Conservation (phyloP, 1,284 basidiomycete genomes). For the Ustilago sp. region DNA sequence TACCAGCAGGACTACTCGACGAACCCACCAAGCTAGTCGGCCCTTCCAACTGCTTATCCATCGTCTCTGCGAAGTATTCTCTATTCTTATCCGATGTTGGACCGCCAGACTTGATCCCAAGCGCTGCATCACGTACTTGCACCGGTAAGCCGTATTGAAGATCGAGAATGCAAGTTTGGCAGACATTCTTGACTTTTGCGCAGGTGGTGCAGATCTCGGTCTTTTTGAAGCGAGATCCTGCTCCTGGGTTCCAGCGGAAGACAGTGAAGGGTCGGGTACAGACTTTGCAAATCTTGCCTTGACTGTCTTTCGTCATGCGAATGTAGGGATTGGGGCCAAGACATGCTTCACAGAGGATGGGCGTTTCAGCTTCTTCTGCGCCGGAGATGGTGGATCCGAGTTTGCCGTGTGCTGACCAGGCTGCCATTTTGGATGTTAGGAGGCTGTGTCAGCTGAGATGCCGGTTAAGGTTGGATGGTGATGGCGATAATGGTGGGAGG, state of each 20-base stretch:
- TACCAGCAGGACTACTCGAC: slow-evolving; percentile 59
- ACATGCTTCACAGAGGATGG: slow-evolving; percentile 76
- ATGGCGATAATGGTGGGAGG: slow-evolving; percentile 6
- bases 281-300: slow-evolving; percentile 87
- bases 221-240: slow-evolving; percentile 91
- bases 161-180: slow-evolving; percentile 96
- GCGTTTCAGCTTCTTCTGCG: slow-evolving; percentile 84
- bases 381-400: slow-evolving; percentile 24
- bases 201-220: slow-evolving; percentile 99
- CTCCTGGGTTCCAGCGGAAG: slow-evolving; percentile 97
- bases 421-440: slow-evolving; percentile 14
- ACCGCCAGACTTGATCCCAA: slow-evolving; percentile 86
- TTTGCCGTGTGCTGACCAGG: slow-evolving; percentile 34
- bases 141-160: slow-evolving; percentile 93
- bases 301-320: slow-evolving; percentile 89
- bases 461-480: neutral
- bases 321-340: slow-evolving; percentile 70
- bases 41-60: slow-evolving; percentile 79
- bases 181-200: slow-evolving; percentile 98
- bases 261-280: slow-evolving; percentile 92
- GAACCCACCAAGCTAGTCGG: slow-evolving; percentile 53
- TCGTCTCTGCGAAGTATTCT: slow-evolving; percentile 82
- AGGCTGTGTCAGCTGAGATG: neutral
- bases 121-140: slow-evolving; percentile 94
- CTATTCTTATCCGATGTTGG: slow-evolving; percentile 93